Evolutionary conservation across 2,329 filamentous ascomycete species (phyloP).

Genomic region (Fusarium chuoi): DNA sequence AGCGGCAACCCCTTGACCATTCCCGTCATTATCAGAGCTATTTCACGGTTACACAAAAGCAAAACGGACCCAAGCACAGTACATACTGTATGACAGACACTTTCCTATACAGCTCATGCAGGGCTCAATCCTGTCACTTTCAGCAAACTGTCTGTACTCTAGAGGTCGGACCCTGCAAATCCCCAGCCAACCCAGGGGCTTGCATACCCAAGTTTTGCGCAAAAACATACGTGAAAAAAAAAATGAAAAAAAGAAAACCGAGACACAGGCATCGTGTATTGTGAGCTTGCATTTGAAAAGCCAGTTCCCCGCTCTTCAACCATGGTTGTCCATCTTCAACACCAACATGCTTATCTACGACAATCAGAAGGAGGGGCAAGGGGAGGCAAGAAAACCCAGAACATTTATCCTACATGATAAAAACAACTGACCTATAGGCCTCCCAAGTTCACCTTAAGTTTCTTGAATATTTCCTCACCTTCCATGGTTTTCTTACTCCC

Average conservation of each 20-base stretch:
- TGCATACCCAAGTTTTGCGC: conserved; percentile 8
- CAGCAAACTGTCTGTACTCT: conserved; percentile 6
- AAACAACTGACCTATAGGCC: not conserved
- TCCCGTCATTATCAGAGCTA: not conserved
- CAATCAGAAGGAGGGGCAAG: conserved; percentile 7
- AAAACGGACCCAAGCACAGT: conserved; percentile 5
- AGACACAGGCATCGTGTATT: not conserved
- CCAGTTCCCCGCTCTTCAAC: conserved; percentile 3
- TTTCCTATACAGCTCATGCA: conserved; percentile 28
- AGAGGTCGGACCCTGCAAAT: conserved; percentile 31
- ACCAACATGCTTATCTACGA: not conserved
- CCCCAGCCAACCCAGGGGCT: conserved; percentile 16
- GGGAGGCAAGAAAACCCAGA: not conserved
- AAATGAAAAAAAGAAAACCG: not conserved
- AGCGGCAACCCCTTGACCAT: conserved; percentile 4
- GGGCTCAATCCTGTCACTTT: conserved; percentile 26
- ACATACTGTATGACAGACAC: conserved; percentile 9
- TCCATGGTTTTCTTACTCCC: not conserved
- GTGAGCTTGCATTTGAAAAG: not conserved
- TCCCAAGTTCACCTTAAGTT: not conserved
- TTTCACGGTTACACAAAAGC: conserved; percentile 10
- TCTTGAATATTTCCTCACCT: not conserved
- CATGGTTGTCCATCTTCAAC: conserved; percentile 1
- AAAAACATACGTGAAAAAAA: not conserved
- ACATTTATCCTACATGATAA: not conserved